Evolutionary conservation across 768 basidiomycete genomes (phyloP).

Genomic region (Mycena rosella): DNA sequence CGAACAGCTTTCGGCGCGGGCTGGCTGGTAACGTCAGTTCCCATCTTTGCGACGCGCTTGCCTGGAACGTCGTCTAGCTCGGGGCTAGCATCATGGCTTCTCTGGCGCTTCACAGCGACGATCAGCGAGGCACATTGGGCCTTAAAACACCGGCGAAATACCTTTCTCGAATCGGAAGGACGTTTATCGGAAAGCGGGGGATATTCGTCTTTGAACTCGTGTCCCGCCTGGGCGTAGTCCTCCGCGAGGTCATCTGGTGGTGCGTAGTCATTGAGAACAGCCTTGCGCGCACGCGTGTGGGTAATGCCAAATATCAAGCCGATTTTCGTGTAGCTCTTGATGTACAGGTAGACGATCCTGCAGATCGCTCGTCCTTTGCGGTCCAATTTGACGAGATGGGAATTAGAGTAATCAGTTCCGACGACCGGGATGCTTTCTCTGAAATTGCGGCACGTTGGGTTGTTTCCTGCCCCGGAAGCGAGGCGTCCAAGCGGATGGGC

Average conservation of each 20-base stretch:
- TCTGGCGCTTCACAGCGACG: neutral
- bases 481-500: neutral
- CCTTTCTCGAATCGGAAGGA: neutral
- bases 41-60: slow-evolving; percentile 1
- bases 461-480: neutral
- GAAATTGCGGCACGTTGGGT: slow-evolving; percentile 24
- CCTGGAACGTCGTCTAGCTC: neutral
- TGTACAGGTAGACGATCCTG: slow-evolving; percentile 15
- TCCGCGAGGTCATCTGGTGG: slow-evolving; percentile 8
- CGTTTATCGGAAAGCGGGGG: neutral
- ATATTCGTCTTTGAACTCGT: slow-evolving; percentile 14
- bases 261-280: slow-evolving; percentile 1
- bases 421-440: neutral
- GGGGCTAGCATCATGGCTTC: too few relatives aligned
- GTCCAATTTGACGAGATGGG: neutral
- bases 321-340: slow-evolving; percentile 21
- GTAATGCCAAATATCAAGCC: slow-evolving; percentile 11
- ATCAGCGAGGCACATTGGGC: neutral
- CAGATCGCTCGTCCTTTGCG: slow-evolving; percentile 28
- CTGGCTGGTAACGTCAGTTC: neutral
- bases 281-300: slow-evolving; percentile 4
- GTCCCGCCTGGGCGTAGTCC: slow-evolving; percentile 20
- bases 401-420: too few relatives aligned
- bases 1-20: neutral
- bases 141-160: neutral